These are phyloP conservation scores for Saccharomyces pastorianus DNA, from an alignment of 1,139 yeast genomes.

Conservation along the genomic window DNA sequence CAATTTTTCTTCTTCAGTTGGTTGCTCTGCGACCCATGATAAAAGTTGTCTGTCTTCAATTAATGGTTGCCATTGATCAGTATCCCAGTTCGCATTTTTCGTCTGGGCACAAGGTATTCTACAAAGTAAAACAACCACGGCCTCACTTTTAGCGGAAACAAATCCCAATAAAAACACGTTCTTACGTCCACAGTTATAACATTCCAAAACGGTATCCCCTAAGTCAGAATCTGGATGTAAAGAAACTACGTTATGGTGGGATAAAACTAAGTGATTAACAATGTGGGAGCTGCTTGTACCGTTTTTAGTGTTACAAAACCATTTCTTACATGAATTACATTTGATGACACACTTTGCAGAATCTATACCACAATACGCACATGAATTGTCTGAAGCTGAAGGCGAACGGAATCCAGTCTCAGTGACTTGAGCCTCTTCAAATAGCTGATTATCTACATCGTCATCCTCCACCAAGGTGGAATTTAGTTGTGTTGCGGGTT, in stretches of 20 bases:
- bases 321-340: conserved; percentile 69
- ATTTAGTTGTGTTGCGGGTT: not conserved
- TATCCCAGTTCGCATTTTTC: conserved; percentile 75
- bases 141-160: conserved; percentile 80
- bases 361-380: conserved; percentile 74
- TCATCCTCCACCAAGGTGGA: conserved; percentile 2
- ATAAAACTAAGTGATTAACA: conserved; percentile 73
- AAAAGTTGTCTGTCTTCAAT: conserved; percentile 73
- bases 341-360: conserved; percentile 60
- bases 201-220: conserved; percentile 79
- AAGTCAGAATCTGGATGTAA: conserved; percentile 75
- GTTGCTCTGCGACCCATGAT: conserved; percentile 72
- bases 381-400: conserved; percentile 37
- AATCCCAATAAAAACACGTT: conserved; percentile 80
- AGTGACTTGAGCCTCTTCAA: conserved; percentile 5
- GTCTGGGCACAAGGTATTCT: conserved; percentile 83
- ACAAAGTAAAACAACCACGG: conserved; percentile 80
- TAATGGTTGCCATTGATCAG: conserved; percentile 79
- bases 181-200: conserved; percentile 81
- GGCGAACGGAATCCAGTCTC: conserved; percentile 1
- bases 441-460: conserved; percentile 1
- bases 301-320: conserved; percentile 85
- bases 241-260: conserved; percentile 68
- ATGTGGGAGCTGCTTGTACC: conserved; percentile 66
- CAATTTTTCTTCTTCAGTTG: conserved; percentile 55